Conservation (phyloP, 495 filamentous ascomycete species). For the Apodospora peruviana region DNA sequence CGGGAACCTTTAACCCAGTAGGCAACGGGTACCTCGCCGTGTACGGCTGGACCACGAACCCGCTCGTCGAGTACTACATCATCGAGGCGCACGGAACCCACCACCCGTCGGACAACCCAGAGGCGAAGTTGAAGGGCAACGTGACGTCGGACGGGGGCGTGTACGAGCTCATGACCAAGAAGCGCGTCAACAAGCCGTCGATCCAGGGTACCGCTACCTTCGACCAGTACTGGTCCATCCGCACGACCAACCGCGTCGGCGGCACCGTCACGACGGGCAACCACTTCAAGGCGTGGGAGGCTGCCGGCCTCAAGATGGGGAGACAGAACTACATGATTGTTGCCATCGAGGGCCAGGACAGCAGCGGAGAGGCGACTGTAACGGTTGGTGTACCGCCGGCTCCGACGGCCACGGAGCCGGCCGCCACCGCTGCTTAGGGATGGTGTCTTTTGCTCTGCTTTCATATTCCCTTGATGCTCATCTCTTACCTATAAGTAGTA, state of each 20-base stretch:
- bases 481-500: too few species aligned
- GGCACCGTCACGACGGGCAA: constrained; percentile 35
- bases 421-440: too few species aligned
- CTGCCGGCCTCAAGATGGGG: constrained; percentile 37
- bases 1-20: constrained; percentile 16
- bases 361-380: constrained; percentile 29
- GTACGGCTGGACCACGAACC: constrained; percentile 59
- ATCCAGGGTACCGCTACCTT: constrained; percentile 57
- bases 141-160: constrained; percentile 48
- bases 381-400: constrained; percentile 26
- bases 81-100: constrained; percentile 54
- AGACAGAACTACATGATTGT: constrained; percentile 50
- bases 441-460: not conserved
- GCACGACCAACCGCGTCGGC: constrained; percentile 26
- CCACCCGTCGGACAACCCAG: constrained; percentile 42
- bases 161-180: constrained; percentile 54
- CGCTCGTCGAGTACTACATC: constrained; percentile 62
- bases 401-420: constrained; percentile 6
- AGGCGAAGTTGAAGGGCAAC: constrained; percentile 41
- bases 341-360: constrained; percentile 42
- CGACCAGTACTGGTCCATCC: constrained; percentile 56
- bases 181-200: constrained; percentile 49
- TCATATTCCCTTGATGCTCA: not conserved
- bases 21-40: constrained; percentile 32
- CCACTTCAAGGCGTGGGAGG: constrained; percentile 52